Base-by-base conservation (phyloP, 805 yeast species). In the Candida palmyrensis region DNA sequence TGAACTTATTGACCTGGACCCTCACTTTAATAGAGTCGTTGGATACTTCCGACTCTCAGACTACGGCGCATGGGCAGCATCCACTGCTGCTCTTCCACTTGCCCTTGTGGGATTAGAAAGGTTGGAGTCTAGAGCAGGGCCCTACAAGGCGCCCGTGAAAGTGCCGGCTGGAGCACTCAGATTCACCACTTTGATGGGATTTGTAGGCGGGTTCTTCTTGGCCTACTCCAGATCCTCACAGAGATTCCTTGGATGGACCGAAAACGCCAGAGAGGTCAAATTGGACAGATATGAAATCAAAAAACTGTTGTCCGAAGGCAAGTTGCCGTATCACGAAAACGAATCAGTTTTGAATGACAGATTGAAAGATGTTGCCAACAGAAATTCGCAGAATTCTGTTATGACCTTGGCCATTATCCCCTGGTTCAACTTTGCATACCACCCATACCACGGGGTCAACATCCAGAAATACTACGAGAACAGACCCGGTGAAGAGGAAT, bases 371-470 rank as follows among this genome's bases (percentile, higher is more conserved):
- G 69, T 82, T 42, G 77, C 95, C 39, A 76, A 82, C 48, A 73
- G 87, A 63, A 82, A 82, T 68, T 80, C 92, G 16, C 82, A 79
- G 45, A 77, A 77, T 51, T 76, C 94, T 6, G 77, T 75, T 49
- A 56, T 75, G 37, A 62, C 68, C 35, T 53, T 79, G 46, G 73
- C 77, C 36, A 51, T 82, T 40, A 56, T 85, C 48, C 95, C 95
- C 16, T 79, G 87, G 86, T 84, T 86, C 68, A 86, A 86, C 62
- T 64, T 82, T 41, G 87, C 78, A 29, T 62, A 77, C 54, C 95
- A 85, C 58, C 87, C 84, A 45, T 79, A 77, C 63, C 95, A 85
- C 57, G 92, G 90, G 17, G 77, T 83, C 38, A 82, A 79, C 49
- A 64, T 81, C 39, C 67, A 68, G 49, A 77, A 68, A 49, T 81